Evolutionary conservation across 2,329 filamentous ascomycete genomes (phyloP).

Genomic region (Penicillium olsonii): DNA sequence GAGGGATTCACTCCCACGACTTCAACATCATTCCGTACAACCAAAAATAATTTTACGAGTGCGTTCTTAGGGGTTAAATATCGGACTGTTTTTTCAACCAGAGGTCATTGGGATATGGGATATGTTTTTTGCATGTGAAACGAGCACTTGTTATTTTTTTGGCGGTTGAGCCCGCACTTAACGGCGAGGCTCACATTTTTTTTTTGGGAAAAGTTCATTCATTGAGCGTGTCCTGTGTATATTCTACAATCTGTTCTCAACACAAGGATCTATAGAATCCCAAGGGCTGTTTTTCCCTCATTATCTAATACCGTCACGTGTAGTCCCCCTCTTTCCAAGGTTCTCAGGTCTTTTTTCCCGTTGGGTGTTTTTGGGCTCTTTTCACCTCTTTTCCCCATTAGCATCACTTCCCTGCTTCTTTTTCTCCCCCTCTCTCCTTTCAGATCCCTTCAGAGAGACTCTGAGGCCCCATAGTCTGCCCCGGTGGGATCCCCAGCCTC

Average conservation of each 20-base stretch:
- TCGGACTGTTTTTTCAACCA: conserved; percentile 45
- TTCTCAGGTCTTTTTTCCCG: background rate
- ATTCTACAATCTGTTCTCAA: conserved; percentile 16
- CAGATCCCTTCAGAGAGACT: background rate
- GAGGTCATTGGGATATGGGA: conserved; percentile 39
- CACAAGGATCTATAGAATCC: conserved; percentile 14
- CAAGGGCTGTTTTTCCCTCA: conserved; percentile 7
- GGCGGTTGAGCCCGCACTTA: conserved; percentile 16
- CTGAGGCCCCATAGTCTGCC: background rate
- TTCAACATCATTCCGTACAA: conserved; percentile 42
- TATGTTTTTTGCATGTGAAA: conserved; percentile 21
- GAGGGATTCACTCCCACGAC: conserved; percentile 26
- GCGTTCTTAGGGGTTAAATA: conserved; percentile 39
- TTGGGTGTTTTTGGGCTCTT: too few species aligned
- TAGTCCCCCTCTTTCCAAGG: background rate
- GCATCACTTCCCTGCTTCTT: background rate
- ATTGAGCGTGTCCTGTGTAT: conserved; percentile 8
- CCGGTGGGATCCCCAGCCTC: background rate
- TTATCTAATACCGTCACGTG: conserved; percentile 2
- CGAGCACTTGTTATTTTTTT: conserved; percentile 21
- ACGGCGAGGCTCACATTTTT: conserved; percentile 20
- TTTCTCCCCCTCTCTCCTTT: background rate
- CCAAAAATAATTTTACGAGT: conserved; percentile 29
- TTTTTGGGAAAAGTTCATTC: conserved; percentile 26
- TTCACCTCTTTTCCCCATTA: background rate